A percentile compares a stretch with the other conserved stretches of the same genome.
Conservation (phyloP, 257 asterid genomes). For the Solanum sitiens region DNA sequence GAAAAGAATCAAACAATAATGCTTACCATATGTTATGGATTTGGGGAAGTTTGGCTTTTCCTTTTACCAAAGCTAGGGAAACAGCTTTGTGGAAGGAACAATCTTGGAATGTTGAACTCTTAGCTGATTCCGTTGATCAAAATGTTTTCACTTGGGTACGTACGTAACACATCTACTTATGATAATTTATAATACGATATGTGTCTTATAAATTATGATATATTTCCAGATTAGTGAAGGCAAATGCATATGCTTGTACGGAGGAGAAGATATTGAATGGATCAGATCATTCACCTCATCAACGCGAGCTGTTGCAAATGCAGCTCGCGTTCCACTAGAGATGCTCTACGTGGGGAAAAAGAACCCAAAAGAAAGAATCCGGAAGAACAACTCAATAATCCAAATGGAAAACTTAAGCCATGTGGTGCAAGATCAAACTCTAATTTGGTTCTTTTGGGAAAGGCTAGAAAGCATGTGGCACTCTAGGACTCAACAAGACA, state of each 20-base stretch:
- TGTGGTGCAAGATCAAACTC: conserved; percentile 26
- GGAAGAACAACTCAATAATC: conserved; percentile 50
- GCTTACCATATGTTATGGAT: conserved; percentile 94
- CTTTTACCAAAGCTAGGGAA: conserved; percentile 58
- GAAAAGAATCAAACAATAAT: conserved; percentile 47
- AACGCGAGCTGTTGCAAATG: conserved; percentile 25
- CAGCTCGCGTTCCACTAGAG: conserved; percentile 39
- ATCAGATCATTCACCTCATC: conserved; percentile 48
- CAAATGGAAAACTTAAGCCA: conserved; percentile 48
- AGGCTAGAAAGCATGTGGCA: conserved; percentile 91
- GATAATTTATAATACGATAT: background rate
- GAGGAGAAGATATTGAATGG: conserved; percentile 91
- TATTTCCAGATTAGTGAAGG: conserved; percentile 29
- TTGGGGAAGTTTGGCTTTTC: conserved; percentile 80
- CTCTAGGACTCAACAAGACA: conserved; percentile 63
- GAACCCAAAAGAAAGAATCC: conserved; percentile 50
- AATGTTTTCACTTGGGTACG: conserved; percentile 59
- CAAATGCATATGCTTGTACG: conserved; percentile 67
- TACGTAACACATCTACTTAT: background rate
- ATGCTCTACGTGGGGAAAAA: conserved; percentile 83
- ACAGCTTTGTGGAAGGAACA: conserved; percentile 54
- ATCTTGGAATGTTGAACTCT: conserved; percentile 51
- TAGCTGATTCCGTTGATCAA: conserved; percentile 60
- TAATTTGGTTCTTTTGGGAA: conserved; percentile 83
- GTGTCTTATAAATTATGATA: background rate